Conservation (phyloP, 179 eudicot species). For the Actinidia polygama region DNA sequence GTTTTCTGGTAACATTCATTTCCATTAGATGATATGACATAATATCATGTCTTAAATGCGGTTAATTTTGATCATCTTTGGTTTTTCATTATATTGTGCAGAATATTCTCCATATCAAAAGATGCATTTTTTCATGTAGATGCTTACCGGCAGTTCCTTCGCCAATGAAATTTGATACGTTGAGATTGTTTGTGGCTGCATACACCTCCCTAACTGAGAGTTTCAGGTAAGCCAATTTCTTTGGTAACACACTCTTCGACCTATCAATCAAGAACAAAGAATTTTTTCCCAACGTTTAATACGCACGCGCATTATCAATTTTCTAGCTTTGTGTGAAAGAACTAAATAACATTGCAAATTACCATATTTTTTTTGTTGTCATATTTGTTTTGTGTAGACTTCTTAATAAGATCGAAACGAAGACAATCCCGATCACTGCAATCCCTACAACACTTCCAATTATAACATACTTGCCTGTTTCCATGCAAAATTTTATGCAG, state of each 20-base stretch:
- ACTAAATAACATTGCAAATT: not conserved
- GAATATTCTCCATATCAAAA: too few species aligned
- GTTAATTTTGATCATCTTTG: too few species aligned
- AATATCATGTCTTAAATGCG: too few species aligned
- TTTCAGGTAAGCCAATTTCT: constrained; percentile 19
- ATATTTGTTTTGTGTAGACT: constrained; percentile 8
- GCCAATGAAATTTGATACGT: constrained; percentile 36
- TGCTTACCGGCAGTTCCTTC: constrained; percentile 43
- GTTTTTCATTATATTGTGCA: too few species aligned
- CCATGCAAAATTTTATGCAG: not conserved
- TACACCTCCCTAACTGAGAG: constrained; percentile 34
- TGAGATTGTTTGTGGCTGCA: constrained; percentile 41
- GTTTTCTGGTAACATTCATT: too few species aligned
- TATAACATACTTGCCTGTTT: constrained; percentile 15
- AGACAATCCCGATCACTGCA: not conserved
- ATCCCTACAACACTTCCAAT: constrained; percentile 22
- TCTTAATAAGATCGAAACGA: not conserved
- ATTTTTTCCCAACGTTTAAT: not conserved
- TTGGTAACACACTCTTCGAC: constrained; percentile 18
- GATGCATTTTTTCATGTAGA: not conserved
- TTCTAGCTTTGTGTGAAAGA: not conserved
- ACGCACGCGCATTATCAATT: not conserved
- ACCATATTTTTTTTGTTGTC: constrained; percentile 19
- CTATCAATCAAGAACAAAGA: not conserved
- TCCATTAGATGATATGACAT: too few species aligned